Conservation (phyloP, 352 stramenopile genomes). For the Phytopythium kandeliae region DNA sequence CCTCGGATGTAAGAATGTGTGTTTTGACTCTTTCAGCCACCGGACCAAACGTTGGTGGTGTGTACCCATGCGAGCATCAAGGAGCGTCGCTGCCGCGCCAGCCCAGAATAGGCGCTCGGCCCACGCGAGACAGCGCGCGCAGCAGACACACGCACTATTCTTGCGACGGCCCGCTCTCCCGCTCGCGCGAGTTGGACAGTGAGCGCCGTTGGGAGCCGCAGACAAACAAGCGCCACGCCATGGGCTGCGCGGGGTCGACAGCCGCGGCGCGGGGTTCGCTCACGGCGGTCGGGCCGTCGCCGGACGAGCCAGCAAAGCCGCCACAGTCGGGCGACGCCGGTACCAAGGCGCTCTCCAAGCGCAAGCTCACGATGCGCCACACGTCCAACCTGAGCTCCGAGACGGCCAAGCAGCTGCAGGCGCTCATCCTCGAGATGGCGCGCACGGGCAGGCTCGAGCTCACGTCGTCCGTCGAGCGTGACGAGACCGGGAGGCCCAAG, state of each 20-base stretch:
- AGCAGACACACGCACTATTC: too few species aligned
- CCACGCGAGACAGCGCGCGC: too few species aligned
- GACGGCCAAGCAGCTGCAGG: slow-evolving; percentile 20
- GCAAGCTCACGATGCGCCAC: slow-evolving; percentile 31
- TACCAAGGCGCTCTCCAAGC: slow-evolving; percentile 10
- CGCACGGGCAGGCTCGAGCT: slow-evolving; percentile 47
- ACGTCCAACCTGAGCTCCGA: slow-evolving; percentile 24
- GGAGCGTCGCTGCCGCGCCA: too few species aligned
- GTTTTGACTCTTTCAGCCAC: too few species aligned
- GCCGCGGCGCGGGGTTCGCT: slow-evolving; percentile 2
- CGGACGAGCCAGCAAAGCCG: slow-evolving; percentile 4
- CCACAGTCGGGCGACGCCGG: slow-evolving; percentile 1
- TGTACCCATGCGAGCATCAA: too few species aligned
- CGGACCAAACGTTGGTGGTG: too few species aligned
- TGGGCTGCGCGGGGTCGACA: slow-evolving; percentile 22
- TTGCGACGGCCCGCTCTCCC: too few species aligned
- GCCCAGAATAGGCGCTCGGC: too few species aligned
- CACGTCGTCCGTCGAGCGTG: slow-evolving; percentile 42
- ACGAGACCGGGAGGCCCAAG: slow-evolving; percentile 23
- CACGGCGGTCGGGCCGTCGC: background rate
- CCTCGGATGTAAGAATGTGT: too few species aligned
- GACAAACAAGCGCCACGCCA: too few species aligned
- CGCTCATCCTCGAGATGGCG: slow-evolving; percentile 49
- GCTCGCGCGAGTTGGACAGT: too few species aligned
- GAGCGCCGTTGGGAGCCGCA: too few species aligned